A percentile compares a stretch with the other conserved stretches of the same genome.
These are phyloP conservation scores for Emergomyces orientalis DNA, from an alignment of 2,329 filamentous ascomycete species.

Conservation along the genomic window DNA sequence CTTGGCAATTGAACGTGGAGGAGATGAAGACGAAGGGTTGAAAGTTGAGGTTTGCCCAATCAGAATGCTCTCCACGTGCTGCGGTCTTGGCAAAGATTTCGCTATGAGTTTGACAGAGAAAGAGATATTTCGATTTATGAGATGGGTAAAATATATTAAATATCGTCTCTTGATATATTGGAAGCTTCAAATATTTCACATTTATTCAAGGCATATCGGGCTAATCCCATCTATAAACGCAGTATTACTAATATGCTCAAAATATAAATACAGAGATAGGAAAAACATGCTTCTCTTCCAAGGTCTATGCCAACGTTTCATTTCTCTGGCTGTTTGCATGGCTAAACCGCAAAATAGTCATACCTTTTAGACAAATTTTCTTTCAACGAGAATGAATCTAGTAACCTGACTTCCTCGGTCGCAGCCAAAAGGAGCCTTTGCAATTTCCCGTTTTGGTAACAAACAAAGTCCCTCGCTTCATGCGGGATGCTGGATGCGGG, in stretches of 20 bases:
- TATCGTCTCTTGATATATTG: neutral
- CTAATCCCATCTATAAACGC: too few relatives aligned
- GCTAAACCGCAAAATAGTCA: neutral
- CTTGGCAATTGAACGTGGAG: too few relatives aligned
- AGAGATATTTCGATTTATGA: too few relatives aligned
- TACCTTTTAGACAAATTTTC: neutral
- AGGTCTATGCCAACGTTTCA: too few relatives aligned
- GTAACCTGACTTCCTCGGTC: neutral
- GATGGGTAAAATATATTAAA: neutral
- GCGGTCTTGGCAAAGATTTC: neutral
- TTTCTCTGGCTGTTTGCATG: neutral
- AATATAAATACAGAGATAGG: too few relatives aligned
- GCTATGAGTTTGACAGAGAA: too few relatives aligned
- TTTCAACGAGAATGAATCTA: neutral
- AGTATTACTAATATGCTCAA: neutral
- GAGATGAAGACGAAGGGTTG: neutral
- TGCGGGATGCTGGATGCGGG: too few relatives aligned
- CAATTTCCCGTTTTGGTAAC: too few relatives aligned
- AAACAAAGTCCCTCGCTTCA: too few relatives aligned
- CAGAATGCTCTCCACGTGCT: neutral
- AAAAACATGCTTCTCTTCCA: too few relatives aligned
- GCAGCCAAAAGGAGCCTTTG: neutral
- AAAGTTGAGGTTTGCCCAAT: neutral
- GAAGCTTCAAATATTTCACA: too few relatives aligned
- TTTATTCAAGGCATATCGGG: too few relatives aligned